Base-by-base conservation (phyloP, 345 rosid species). In the Pseudoturritis turrita region DNA sequence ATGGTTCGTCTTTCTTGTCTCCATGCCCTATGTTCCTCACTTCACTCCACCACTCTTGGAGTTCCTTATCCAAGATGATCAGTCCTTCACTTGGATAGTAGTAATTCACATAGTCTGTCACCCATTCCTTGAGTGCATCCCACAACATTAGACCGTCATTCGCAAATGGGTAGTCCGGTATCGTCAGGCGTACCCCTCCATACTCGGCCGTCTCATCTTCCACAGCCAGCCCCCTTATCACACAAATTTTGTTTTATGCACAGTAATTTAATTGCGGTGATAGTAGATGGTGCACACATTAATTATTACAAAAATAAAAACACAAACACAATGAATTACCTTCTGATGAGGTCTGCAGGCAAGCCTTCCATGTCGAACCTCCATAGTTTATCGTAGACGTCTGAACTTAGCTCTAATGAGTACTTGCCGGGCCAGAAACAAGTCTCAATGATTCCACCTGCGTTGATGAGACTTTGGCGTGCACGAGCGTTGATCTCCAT, bases 401-500 rank as follows among this genome's bases (percentile, higher is more conserved):
- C 87, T 10, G 97, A 83, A 71, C 91, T 72, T 26, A 87, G 65
- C 81, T 87, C 88, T 17, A 80, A 3, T 6, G 84, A 71, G 53
- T 85, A 86, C 64, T 83, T 89, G 2, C 84, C 83, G 0, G 88
- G 91, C 33, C 89, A 72, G 58, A 89, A 91, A 11, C 79, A 10
- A n/a, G 62, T 56, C 79, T 91, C 97, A 22, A 91, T 87, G 59
- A 86, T 64, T 1, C 97, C 96, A 8, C 46, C 86, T 1, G 81
- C 89, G 56, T 78, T 87, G 68, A 86, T 25, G 2, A 88, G 84
- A 63, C 74, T 68, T 76, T 76, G 73, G 33, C 96, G 81, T 56
- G 97, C 96, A 21, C 88, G 76, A 6, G 89, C 86, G 70, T 91
- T 91, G 70, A 88, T 86, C 78, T 85, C 87, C 83, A 91, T 83